These are phyloP conservation scores for Pseudisothecium myosuroides DNA, from an alignment of 225 moss, liverwort and hornwort genomes.

Conservation along the genomic window DNA sequence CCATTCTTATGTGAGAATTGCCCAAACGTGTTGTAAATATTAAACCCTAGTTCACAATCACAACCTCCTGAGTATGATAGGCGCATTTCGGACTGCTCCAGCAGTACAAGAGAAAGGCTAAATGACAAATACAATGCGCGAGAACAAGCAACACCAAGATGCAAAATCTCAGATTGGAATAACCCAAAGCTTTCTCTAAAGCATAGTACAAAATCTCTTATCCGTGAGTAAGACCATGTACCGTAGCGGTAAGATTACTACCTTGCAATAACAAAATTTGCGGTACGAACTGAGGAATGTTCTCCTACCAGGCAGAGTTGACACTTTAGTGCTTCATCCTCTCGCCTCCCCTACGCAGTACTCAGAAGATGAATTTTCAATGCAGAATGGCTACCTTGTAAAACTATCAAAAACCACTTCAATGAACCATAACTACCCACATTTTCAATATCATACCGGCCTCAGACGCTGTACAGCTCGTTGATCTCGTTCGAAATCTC, in stretches of 20 bases:
- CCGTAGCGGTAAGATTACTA: neutral
- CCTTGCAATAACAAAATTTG: conserved; percentile 5
- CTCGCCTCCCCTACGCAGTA: neutral
- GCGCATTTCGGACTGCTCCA: neutral
- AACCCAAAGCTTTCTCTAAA: neutral
- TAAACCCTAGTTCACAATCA: neutral
- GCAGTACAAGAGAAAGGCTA: neutral
- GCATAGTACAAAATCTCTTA: neutral
- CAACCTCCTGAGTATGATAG: neutral
- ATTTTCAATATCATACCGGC: neutral
- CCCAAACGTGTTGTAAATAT: neutral
- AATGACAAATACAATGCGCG: neutral
- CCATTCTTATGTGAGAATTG: neutral
- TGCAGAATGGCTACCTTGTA: neutral
- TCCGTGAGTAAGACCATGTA: neutral
- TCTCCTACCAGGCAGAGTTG: neutral
- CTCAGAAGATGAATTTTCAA: neutral
- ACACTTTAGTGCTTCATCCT: neutral
- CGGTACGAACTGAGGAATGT: neutral
- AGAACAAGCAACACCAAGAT: neutral
- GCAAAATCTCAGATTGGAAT: neutral
- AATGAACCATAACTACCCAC: neutral
- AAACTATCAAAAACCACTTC: neutral
- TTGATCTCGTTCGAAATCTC: conserved; percentile 66
- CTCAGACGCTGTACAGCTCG: conserved; percentile 62